Conservation (phyloP, 805 yeast species). For the Candida xiaguanensis region DNA sequence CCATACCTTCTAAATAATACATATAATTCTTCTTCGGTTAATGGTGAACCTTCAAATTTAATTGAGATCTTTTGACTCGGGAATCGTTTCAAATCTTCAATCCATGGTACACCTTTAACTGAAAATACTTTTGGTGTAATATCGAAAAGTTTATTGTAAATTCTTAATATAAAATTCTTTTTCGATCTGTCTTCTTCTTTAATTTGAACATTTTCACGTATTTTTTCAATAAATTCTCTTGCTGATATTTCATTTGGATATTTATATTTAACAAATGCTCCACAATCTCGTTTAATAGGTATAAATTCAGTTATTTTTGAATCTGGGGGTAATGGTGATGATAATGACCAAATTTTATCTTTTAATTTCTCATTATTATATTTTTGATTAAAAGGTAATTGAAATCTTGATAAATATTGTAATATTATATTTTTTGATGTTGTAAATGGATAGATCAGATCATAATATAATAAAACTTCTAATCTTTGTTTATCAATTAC, state of each 20-base stretch:
- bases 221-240: slow-evolving; percentile 49
- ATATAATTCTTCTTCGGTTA: slow-evolving; percentile 79
- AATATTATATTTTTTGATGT: slow-evolving; percentile 18
- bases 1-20: slow-evolving; percentile 86
- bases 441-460: slow-evolving; percentile 31
- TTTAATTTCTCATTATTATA: slow-evolving; percentile 15
- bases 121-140: slow-evolving; percentile 54
- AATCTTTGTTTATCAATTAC: slow-evolving; percentile 31
- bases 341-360: slow-evolving; percentile 15
- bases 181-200: slow-evolving; percentile 10
- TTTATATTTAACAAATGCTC: slow-evolving; percentile 79
- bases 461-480: slow-evolving; percentile 36
- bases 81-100: slow-evolving; percentile 81
- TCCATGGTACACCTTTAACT: slow-evolving; percentile 94
- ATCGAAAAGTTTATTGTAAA: slow-evolving; percentile 13
- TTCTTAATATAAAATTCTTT: slow-evolving; percentile 8
- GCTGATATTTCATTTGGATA: slow-evolving; percentile 51
- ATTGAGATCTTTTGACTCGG: slow-evolving; percentile 66
- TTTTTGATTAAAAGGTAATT: slow-evolving; percentile 12
- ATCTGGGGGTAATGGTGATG: slow-evolving; percentile 27
- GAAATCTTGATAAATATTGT: slow-evolving; percentile 18
- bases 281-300: slow-evolving; percentile 82
- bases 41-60: slow-evolving; percentile 63
- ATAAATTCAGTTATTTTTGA: slow-evolving; percentile 54
- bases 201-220: slow-evolving; percentile 44